Conservation (phyloP, 2,329 filamentous ascomycete genomes). For the Pleomassaria siparia region DNA sequence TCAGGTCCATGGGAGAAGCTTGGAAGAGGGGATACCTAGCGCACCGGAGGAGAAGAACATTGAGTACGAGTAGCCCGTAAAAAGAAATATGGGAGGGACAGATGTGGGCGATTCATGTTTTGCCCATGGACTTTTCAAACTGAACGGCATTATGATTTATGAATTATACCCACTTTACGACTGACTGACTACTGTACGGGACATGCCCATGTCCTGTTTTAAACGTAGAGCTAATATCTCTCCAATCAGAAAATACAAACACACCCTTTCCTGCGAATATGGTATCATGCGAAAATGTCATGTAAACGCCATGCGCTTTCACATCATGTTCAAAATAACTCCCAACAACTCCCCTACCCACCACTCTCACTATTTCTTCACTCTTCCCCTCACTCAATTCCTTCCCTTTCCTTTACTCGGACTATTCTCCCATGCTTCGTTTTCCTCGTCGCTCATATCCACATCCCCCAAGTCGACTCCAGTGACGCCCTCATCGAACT, state of each 20-base stretch:
- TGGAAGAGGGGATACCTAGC: neutral
- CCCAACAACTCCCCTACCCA: neutral
- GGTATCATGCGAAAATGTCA: neutral
- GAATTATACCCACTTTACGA: conserved; percentile 1
- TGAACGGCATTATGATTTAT: neutral
- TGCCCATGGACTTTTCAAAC: too few species aligned
- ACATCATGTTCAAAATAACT: neutral
- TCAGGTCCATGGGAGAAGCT: conserved; percentile 1
- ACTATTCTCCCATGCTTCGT: conserved; percentile 30
- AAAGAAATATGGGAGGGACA: neutral
- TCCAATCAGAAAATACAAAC: neutral
- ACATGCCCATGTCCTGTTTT: neutral
- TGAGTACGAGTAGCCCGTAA: conserved; percentile 20
- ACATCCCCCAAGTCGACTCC: conserved; percentile 36
- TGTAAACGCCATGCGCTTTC: neutral
- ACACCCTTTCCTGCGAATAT: neutral
- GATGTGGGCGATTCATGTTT: neutral
- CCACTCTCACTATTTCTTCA: neutral
- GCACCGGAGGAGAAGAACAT: conserved; percentile 16
- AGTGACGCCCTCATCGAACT: conserved; percentile 27
- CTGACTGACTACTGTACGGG: neutral
- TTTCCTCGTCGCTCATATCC: conserved; percentile 26
- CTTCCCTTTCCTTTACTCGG: conserved; percentile 27
- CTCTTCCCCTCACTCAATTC: neutral
- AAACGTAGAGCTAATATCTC: neutral